phyloP scores from a whole-genome alignment of 1,139 yeast species.

The Saccharomyces pastorianus region DNA sequence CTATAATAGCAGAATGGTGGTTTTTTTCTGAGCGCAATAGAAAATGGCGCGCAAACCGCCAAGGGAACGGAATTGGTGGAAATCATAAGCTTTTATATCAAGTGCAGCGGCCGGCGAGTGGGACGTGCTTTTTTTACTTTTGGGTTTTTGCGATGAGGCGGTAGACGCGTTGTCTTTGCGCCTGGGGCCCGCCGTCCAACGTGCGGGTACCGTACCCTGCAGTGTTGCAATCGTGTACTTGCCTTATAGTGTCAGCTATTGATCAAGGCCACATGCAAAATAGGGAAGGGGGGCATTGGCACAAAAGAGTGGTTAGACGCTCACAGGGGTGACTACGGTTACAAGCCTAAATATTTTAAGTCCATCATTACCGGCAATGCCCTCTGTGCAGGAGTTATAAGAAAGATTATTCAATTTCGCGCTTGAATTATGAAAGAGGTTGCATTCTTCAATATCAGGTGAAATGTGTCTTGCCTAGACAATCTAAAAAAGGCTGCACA shows the following conservation, averaged over 20 bases:
- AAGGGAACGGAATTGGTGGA: constrained; percentile 1
- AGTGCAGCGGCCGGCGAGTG: neutral
- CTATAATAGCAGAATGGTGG: neutral
- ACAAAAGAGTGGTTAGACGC: neutral
- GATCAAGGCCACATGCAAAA: neutral
- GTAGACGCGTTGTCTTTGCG: neutral
- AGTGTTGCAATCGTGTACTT: neutral
- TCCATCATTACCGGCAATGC: neutral
- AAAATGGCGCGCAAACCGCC: neutral
- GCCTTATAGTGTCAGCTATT: neutral
- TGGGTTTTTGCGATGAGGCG: neutral
- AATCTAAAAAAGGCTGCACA: neutral
- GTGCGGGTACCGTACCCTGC: neutral
- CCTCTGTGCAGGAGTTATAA: neutral
- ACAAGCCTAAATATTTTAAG: neutral
- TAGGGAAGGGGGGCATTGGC: neutral
- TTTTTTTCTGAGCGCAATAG: neutral
- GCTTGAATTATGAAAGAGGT: neutral
- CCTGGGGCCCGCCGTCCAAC: neutral
- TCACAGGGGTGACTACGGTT: neutral
- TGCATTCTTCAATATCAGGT: neutral
- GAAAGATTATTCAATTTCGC: neutral
- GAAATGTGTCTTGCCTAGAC: neutral
- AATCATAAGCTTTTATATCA: neutral
- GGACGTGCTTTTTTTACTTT: neutral